Evolutionary conservation across 495 filamentous ascomycete species (phyloP).

Genomic region (Penicillium bovifimosum): DNA sequence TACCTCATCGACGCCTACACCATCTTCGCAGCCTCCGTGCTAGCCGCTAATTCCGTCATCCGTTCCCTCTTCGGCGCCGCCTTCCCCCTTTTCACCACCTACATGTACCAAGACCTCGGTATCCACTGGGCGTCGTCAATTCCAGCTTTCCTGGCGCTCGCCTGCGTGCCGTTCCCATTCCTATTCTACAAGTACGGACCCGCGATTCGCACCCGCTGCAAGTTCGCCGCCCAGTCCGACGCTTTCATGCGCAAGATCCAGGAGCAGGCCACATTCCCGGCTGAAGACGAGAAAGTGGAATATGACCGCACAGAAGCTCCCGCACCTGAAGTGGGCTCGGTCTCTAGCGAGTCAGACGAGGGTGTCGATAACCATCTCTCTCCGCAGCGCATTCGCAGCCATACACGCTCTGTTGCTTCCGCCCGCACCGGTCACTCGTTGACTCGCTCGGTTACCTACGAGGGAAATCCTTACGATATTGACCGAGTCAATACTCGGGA

Average conservation of each 20-base stretch:
- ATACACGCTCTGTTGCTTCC: conserved; percentile 29
- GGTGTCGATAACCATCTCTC: conserved; percentile 15
- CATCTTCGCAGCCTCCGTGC: conserved; percentile 73
- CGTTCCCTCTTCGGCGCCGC: conserved; percentile 68
- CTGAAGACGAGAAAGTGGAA: conserved; percentile 15
- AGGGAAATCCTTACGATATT: conserved; percentile 42
- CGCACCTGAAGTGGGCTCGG: conserved; percentile 13
- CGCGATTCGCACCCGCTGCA: conserved; percentile 61
- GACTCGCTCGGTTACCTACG: conserved; percentile 30
- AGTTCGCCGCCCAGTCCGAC: conserved; percentile 58
- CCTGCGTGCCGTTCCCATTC: conserved; percentile 74
- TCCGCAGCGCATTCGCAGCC: conserved; percentile 28
- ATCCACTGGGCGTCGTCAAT: conserved; percentile 77
- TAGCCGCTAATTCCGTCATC: conserved; percentile 72
- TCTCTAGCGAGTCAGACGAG: conserved; percentile 26
- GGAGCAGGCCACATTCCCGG: conserved; percentile 16
- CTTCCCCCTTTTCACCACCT: conserved; percentile 77
- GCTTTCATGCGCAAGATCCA: conserved; percentile 44
- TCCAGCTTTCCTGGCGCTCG: conserved; percentile 70
- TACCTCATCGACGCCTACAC: conserved; percentile 80
- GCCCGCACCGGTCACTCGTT: conserved; percentile 25
- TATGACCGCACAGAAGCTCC: conserved; percentile 43
- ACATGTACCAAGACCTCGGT: conserved; percentile 71
- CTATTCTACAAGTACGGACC: conserved; percentile 74
- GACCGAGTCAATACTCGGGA: conserved; percentile 44